phyloP scores from a whole-genome alignment of 2,329 filamentous ascomycete species.

The Annulohypoxylon truncatum region DNA sequence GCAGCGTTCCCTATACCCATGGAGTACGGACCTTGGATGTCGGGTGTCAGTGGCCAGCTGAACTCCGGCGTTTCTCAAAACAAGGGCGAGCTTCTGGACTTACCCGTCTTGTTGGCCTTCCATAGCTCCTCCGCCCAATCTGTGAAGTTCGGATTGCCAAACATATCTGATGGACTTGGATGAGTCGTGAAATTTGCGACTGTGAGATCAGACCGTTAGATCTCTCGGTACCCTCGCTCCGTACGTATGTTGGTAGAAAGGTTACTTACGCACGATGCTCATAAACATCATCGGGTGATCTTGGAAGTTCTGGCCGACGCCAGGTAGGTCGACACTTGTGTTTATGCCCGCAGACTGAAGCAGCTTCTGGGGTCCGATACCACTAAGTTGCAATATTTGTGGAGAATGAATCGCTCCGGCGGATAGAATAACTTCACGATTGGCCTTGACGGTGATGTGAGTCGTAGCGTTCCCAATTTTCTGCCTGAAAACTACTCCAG shows the following conservation, averaged over 20 bases:
- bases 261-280: conserved; percentile 43
- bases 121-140: conserved; percentile 48
- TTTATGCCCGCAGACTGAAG: conserved; percentile 58
- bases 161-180: conserved; percentile 48
- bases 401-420: conserved; percentile 57
- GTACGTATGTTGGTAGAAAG: not conserved
- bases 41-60: not conserved
- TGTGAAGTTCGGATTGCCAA: conserved; percentile 43
- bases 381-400: conserved; percentile 53
- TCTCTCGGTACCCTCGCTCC: not conserved
- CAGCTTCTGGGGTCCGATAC: conserved; percentile 55
- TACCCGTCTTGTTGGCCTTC: conserved; percentile 46
- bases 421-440: conserved; percentile 58
- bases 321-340: conserved; percentile 56
- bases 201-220: conserved; percentile 8
- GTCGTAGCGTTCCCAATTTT: conserved; percentile 33
- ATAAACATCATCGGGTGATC: conserved; percentile 56
- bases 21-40: conserved; percentile 48
- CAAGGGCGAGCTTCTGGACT: not conserved
- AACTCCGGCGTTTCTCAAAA: conserved; percentile 1
- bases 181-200: conserved; percentile 46
- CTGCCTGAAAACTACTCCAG: conserved; percentile 49
- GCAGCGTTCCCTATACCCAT: conserved; percentile 52
- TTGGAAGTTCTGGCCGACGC: conserved; percentile 62
- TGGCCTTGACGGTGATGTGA: conserved; percentile 45